These are phyloP conservation scores for Tirmania nivea DNA, from an alignment of 495 filamentous ascomycete genomes.

Conservation along the genomic window DNA sequence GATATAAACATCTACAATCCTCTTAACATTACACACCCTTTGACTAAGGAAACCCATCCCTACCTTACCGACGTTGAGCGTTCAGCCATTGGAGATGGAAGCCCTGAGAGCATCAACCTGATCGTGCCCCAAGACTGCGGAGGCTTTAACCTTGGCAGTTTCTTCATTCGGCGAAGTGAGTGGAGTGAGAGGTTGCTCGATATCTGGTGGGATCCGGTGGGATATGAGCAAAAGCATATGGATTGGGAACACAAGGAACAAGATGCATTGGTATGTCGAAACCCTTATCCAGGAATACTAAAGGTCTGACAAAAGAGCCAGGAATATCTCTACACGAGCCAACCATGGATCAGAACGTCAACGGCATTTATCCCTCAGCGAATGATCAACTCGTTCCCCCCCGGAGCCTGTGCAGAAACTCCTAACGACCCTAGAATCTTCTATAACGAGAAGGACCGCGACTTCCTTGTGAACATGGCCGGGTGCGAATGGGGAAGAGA, in stretches of 20 bases:
- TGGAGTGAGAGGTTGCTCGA: constrained; percentile 90
- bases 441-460: constrained; percentile 63
- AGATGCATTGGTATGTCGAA: constrained; percentile 39
- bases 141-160: constrained; percentile 92
- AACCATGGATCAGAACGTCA: constrained; percentile 79
- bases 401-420: constrained; percentile 60
- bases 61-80: constrained; percentile 55
- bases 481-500: constrained; percentile 92
- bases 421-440: constrained; percentile 54
- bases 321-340: constrained; percentile 74
- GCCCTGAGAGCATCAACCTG: constrained; percentile 55
- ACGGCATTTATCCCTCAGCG: constrained; percentile 82
- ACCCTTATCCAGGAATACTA: neutral
- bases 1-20: constrained; percentile 95
- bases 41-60: constrained; percentile 26
- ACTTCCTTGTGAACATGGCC: constrained; percentile 98
- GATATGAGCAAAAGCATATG: constrained; percentile 98
- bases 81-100: constrained; percentile 53
- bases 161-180: constrained; percentile 62
- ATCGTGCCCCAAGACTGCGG: constrained; percentile 84
- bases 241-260: constrained; percentile 99
- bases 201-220: constrained; percentile 96
- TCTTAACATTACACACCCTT: constrained; percentile 75
- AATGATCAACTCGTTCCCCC: constrained; percentile 82
- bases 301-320: neutral